Base-by-base conservation (phyloP, 306 rosid species). In the Trifolium dubium region DNA sequence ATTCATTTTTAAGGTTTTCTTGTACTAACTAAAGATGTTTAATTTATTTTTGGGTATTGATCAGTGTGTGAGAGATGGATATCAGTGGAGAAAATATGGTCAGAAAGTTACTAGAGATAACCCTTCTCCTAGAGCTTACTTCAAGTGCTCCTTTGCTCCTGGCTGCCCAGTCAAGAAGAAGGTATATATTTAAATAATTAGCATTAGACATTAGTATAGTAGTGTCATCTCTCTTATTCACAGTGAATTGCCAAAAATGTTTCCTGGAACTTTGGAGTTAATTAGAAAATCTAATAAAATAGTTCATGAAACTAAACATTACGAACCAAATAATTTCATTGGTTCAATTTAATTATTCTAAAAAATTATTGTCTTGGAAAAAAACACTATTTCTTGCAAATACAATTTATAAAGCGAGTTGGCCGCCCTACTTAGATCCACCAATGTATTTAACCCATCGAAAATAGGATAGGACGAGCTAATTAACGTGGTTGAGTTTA, bases 101-200 rank as follows among this genome's bases (percentile, higher is more conserved):
- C 97, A 94, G 71, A 94, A 94, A 83, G 97, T 91, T 2, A 94
- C 98, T 18, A 87, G 92, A 81, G 95, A 92, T 61, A 94, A 94
- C 80, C 98, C 98, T 0, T 94, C 92, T 77, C 98, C 98, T 17
- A 89, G 97, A 83, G 98, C 98, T 71, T 94, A 94, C 87, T 94
- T 84, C 76, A 94, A 75, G 86, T 94, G 98, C 77, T 94, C 98
- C 32, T 80, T 54, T 82, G 92, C 96, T 46, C 97, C 96, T 49
- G 64, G 37, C 64, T 94, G 98, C 83, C 92, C 95, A 0, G 98
- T 94, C 11, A 94, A 94, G 72, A 94, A 94, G 83, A 94, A 91
- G 97, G 98, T 91, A 73, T 3, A 19, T 11, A 8, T 18, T 53
- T 53, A 17, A 47, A 14, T 2, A n/a, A 49, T 35, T 35, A 49